These are phyloP conservation scores for Ophiocytium majus DNA, from an alignment of 352 stramenopile species.

Conservation along the genomic window DNA sequence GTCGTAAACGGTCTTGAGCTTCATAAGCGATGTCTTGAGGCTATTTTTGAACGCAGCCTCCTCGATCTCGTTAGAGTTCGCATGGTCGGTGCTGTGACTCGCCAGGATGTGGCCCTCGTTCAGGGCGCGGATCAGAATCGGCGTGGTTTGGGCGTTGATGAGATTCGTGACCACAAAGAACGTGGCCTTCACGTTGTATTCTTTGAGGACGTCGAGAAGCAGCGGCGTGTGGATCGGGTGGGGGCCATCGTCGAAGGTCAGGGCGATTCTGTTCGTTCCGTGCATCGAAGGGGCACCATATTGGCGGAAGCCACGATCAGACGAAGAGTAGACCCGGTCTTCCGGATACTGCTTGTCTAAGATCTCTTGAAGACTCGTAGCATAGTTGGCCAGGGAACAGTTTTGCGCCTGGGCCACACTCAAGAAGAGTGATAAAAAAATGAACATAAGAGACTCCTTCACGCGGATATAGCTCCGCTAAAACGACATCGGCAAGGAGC, in stretches of 20 bases:
- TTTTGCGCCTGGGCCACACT: no score
- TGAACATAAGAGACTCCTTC: no score
- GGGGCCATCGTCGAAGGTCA: background rate
- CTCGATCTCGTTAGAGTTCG: background rate
- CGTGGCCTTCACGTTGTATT: background rate
- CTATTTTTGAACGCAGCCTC: background rate
- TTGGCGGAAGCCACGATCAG: background rate
- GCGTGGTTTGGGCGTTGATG: background rate
- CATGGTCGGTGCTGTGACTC: background rate
- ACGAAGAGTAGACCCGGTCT: constrained; percentile 3
- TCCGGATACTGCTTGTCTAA: constrained; percentile 10
- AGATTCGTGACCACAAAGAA: background rate
- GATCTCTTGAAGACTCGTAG: no score
- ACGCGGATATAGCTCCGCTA: no score
- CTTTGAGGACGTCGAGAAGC: background rate
- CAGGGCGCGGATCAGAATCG: background rate
- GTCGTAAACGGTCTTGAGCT: background rate
- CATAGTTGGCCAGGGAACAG: no score
- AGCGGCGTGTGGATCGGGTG: background rate
- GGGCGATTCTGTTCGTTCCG: background rate
- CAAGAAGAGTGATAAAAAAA: no score
- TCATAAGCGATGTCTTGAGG: background rate
- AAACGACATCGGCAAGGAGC: no score
- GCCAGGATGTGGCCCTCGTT: background rate
- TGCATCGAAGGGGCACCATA: background rate